Conservation (phyloP, 371 early-diverging fungal species). For the Cokeromyces recurvatus region DNA sequence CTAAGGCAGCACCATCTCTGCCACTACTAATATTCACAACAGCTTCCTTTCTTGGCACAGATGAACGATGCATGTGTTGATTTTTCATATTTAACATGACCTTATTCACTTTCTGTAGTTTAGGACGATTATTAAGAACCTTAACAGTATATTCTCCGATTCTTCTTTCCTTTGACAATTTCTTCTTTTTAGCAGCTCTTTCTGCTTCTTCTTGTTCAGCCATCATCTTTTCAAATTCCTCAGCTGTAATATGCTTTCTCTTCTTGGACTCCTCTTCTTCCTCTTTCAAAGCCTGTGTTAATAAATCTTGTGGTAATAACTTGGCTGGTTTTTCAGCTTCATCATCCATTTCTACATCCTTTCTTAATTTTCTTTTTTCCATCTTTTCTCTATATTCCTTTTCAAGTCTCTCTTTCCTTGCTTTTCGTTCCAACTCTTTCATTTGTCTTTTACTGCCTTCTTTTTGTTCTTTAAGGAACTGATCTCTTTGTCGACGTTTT, state of each 20-base stretch:
- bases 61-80: slow-evolving; percentile 16
- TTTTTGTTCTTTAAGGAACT: slow-evolving; percentile 43
- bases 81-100: slow-evolving; percentile 24
- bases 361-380: slow-evolving; percentile 11
- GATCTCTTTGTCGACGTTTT: slow-evolving; percentile 41
- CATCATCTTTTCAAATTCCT: slow-evolving; percentile 44
- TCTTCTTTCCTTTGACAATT: slow-evolving; percentile 9
- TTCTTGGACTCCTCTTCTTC: slow-evolving; percentile 35
- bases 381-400: slow-evolving; percentile 15
- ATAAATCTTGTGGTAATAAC: slow-evolving; percentile 28
- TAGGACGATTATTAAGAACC: slow-evolving; percentile 40
- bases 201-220: slow-evolving; percentile 45
- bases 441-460: slow-evolving; percentile 31
- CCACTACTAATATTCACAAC: slow-evolving; percentile 31
- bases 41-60: slow-evolving; percentile 35
- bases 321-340: slow-evolving; percentile 8
- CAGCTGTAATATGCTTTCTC: slow-evolving; percentile 36
- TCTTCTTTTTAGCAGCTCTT: slow-evolving; percentile 19
- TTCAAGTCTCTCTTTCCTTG: slow-evolving; percentile 9
- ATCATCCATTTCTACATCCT: slow-evolving; percentile 2
- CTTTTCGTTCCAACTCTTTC: slow-evolving; percentile 18
- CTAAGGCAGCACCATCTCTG: slow-evolving; percentile 30
- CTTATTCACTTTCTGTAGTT: slow-evolving; percentile 22
- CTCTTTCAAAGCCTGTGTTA: slow-evolving; percentile 29
- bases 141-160: slow-evolving; percentile 51